A percentile compares a stretch with the other conserved stretches of the same genome.
phyloP scores from a whole-genome alignment of 495 filamentous ascomycete genomes.

The Penicillium egyptiacum region DNA sequence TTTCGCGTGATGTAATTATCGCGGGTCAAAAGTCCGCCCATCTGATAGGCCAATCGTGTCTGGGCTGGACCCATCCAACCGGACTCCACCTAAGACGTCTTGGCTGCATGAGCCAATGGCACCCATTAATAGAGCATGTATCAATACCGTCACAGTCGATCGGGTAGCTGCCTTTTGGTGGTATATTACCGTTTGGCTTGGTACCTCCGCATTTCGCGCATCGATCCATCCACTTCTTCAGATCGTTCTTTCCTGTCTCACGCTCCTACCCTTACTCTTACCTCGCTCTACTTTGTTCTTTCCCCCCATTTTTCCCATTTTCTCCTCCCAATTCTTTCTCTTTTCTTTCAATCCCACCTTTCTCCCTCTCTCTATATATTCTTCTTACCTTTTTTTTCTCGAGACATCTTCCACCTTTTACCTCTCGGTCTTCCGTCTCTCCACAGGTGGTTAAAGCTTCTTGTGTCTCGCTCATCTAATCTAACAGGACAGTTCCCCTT shows the following conservation, averaged over 20 bases:
- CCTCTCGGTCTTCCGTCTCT: slow-evolving; percentile 19
- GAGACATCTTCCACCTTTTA: slow-evolving; percentile 13
- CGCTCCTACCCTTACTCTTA: slow-evolving; percentile 16
- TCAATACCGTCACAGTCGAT: slow-evolving; percentile 17
- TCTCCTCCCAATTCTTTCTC: slow-evolving; percentile 15
- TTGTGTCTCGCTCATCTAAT: slow-evolving; percentile 45
- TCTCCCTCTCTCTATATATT: slow-evolving; percentile 9
- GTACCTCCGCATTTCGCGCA: slow-evolving; percentile 37
- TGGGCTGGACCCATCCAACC: slow-evolving; percentile 10
- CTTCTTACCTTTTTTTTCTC: slow-evolving; percentile 12
- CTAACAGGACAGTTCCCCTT: slow-evolving; percentile 37
- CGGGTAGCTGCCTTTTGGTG: slow-evolving; percentile 9
- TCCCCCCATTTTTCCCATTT: slow-evolving; percentile 7
- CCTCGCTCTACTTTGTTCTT: slow-evolving; percentile 13
- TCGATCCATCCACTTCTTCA: slow-evolving; percentile 34
- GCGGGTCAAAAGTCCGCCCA: background rate
- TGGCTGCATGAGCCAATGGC: slow-evolving; percentile 8
- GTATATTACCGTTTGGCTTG: slow-evolving; percentile 27
- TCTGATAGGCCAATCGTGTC: slow-evolving; percentile 2
- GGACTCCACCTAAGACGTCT: slow-evolving; percentile 10
- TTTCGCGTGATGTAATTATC: slow-evolving; percentile 1
- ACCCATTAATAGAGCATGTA: slow-evolving; percentile 10
- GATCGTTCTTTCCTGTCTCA: slow-evolving; percentile 23
- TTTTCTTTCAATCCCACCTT: slow-evolving; percentile 14
- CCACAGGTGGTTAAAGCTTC: slow-evolving; percentile 39